Percentiles rank a stretch among this genome's conserved stretches.
phyloP scores from a whole-genome alignment of 225 moss, liverwort and hornwort genomes.

The Bryoerythrophyllum caledonicum region DNA sequence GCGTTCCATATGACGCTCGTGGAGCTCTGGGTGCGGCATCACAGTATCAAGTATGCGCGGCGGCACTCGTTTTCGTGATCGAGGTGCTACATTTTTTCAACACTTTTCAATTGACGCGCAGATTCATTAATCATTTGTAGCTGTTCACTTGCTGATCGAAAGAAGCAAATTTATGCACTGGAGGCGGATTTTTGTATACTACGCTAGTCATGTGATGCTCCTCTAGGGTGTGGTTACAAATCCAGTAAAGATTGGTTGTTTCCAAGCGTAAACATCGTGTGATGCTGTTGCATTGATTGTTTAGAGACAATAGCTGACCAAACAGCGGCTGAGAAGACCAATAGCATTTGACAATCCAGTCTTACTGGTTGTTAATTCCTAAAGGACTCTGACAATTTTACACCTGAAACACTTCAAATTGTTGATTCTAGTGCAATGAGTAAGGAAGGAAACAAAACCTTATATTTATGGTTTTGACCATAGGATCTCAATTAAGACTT shows the following conservation, averaged over 20 bases:
- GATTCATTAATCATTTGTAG: background rate
- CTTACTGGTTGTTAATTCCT: no score
- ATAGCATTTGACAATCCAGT: background rate
- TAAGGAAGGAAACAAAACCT: no score
- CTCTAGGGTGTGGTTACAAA: background rate
- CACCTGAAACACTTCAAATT: no score
- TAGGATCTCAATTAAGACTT: no score
- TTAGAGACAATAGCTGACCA: background rate
- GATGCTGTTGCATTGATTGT: no score
- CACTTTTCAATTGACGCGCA: background rate
- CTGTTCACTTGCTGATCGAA: no score
- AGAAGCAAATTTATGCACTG: background rate
- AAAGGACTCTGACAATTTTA: no score
- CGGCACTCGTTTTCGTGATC: constrained; percentile 15
- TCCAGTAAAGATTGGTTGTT: background rate
- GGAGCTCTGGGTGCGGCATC: constrained; percentile 85
- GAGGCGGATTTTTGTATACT: background rate
- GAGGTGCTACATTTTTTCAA: background rate
- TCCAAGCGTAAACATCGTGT: background rate
- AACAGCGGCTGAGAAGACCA: background rate
- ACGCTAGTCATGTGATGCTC: background rate
- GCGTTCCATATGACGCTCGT: constrained; percentile 78
- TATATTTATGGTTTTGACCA: no score
- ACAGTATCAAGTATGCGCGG: constrained; percentile 71
- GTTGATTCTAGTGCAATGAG: no score